Evolutionary conservation across 140 eudicot species (phyloP).

Genomic region (Oenanthe javanica): DNA sequence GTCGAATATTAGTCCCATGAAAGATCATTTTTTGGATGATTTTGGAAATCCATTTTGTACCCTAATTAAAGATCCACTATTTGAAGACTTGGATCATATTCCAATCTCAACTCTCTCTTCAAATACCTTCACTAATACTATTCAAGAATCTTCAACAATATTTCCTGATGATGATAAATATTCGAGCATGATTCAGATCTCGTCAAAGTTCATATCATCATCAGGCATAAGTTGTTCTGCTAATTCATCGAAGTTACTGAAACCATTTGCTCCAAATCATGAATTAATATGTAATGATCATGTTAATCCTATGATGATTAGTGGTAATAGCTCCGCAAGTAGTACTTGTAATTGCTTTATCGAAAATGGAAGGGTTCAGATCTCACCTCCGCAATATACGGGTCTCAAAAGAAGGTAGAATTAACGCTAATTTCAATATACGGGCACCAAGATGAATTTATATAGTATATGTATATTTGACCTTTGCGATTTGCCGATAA

Average conservation of each 20-base stretch:
- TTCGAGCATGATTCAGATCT: constrained; percentile 69
- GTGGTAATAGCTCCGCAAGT: constrained; percentile 9
- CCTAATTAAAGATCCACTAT: constrained; percentile 42
- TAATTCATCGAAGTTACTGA: neutral
- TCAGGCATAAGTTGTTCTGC: neutral
- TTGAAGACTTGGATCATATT: constrained; percentile 22
- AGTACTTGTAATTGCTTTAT: constrained; percentile 30
- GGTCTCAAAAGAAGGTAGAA: constrained; percentile 83
- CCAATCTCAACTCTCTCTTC: constrained; percentile 16
- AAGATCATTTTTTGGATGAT: constrained; percentile 17
- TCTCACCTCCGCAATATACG: constrained; percentile 92
- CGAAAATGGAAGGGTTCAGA: constrained; percentile 57
- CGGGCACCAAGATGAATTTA: no score
- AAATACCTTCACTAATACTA: constrained; percentile 20
- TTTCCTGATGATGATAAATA: constrained; percentile 27
- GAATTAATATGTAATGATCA: neutral
- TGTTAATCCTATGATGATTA: constrained; percentile 17
- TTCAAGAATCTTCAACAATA: neutral
- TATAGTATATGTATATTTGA: no score
- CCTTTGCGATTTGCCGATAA: no score
- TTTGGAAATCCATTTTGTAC: constrained; percentile 65
- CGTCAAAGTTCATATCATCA: constrained; percentile 18
- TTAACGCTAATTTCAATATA: no score
- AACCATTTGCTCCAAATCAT: neutral
- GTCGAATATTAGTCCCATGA: constrained; percentile 17